phyloP scores from a whole-genome alignment of 345 rosid genomes.

The Excoecaria agallocha region DNA sequence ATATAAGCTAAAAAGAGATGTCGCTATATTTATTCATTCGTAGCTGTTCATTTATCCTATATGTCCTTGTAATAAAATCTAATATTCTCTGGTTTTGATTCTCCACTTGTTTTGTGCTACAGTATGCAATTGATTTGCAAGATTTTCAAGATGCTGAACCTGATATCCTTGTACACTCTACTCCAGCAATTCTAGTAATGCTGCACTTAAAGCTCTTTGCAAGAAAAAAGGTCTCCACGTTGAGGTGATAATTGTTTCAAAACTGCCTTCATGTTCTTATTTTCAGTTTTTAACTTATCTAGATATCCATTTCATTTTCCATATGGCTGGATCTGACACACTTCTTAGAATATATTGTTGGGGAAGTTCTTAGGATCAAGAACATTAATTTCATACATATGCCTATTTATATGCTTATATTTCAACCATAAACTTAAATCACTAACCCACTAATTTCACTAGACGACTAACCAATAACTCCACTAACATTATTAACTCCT shows the following conservation, averaged over 20 bases:
- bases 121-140: conserved; percentile 62
- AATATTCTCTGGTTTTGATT: conserved; percentile 3
- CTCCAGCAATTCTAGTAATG: conserved; percentile 55
- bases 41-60: background rate
- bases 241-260: conserved; percentile 48
- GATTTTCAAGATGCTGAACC: conserved; percentile 95
- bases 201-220: conserved; percentile 82
- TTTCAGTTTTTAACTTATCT: background rate
- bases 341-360: no score
- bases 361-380: no score
- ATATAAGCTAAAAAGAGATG: background rate
- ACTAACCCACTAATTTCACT: no score
- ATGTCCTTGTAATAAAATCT: background rate
- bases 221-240: conserved; percentile 79
- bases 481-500: no score
- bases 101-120: conserved; percentile 33
- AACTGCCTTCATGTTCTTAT: background rate
- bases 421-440: no score
- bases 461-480: no score
- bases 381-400: no score
- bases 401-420: no score
- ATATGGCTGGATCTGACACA: background rate
- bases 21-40: background rate
- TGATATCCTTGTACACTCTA: conserved; percentile 67
- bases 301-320: background rate